A percentile compares a stretch with the other conserved stretches of the same genome.
Conservation (phyloP, 768 basidiomycete species). For the Mrakia gelida region DNA sequence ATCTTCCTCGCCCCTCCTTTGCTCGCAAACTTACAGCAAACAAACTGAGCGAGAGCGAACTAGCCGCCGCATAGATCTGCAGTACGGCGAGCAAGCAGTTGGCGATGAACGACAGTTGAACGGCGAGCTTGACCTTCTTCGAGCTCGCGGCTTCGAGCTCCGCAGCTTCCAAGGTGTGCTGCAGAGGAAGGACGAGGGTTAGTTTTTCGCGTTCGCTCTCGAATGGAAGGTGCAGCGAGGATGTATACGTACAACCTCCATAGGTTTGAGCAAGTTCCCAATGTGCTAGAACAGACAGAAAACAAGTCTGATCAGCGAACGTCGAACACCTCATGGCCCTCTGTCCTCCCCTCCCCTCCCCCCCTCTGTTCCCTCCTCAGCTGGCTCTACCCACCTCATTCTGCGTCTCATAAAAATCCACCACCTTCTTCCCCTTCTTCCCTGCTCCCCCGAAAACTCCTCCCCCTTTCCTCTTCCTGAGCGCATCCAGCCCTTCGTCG, state of each 20-base stretch:
- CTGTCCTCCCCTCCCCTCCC: not conserved
- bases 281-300: slow-evolving; percentile 60
- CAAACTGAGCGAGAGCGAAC: slow-evolving; percentile 74
- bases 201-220: not conserved
- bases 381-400: slow-evolving; percentile 36
- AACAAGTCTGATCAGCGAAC: not conserved
- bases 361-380: not conserved
- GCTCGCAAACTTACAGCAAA: slow-evolving; percentile 48
- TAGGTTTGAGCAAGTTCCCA: slow-evolving; percentile 75
- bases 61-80: slow-evolving; percentile 89
- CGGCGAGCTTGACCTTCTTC: slow-evolving; percentile 78
- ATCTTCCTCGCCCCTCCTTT: not conserved
- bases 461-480: slow-evolving; percentile 18
- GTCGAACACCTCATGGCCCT: not conserved
- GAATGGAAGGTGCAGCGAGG: not conserved
- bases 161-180: slow-evolving; percentile 76
- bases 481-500: not conserved
- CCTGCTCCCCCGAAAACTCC: not conserved
- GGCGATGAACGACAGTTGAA: slow-evolving; percentile 73
- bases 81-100: slow-evolving; percentile 66
- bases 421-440: slow-evolving; percentile 41
- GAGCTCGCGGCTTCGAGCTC: slow-evolving; percentile 63
- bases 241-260: slow-evolving; percentile 53
- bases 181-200: not conserved
- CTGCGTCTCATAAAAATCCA: slow-evolving; percentile 42